phyloP scores from a whole-genome alignment of 352 stramenopile genomes.

The Phytophthora tubulina region DNA sequence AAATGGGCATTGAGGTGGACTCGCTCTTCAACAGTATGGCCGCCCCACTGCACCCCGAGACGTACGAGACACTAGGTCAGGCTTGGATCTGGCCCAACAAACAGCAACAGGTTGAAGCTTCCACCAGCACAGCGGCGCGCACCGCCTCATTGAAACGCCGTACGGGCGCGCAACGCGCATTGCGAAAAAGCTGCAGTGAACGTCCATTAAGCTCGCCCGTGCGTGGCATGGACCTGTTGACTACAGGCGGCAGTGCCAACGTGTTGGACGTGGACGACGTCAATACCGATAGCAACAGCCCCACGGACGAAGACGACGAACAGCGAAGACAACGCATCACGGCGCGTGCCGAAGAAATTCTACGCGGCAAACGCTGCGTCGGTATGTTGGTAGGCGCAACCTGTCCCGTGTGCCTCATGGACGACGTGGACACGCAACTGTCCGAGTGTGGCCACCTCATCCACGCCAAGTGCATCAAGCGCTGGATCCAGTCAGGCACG shows the following conservation, averaged over 20 bases:
- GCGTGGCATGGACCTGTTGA: conserved; percentile 21
- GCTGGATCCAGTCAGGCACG: conserved; percentile 72
- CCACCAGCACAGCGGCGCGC: conserved; percentile 22
- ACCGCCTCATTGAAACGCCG: conserved; percentile 46
- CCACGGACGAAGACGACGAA: conserved; percentile 34
- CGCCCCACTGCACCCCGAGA: conserved; percentile 36
- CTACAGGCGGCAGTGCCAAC: conserved; percentile 41
- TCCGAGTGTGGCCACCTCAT: conserved; percentile 72
- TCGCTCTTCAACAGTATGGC: conserved; percentile 26
- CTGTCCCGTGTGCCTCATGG: conserved; percentile 75
- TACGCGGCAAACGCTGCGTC: conserved; percentile 66
- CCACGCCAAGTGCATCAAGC: conserved; percentile 85
- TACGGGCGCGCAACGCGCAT: conserved; percentile 31
- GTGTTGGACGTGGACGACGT: conserved; percentile 45
- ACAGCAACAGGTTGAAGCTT: conserved; percentile 42
- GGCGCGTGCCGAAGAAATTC: conserved; percentile 70
- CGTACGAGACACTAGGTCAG: conserved; percentile 52
- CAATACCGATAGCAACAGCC: conserved; percentile 22
- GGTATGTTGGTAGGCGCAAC: conserved; percentile 72
- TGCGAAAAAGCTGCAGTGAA: conserved; percentile 56
- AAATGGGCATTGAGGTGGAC: conserved; percentile 34
- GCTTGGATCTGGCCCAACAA: conserved; percentile 47
- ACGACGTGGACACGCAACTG: conserved; percentile 80
- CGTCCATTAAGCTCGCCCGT: conserved; percentile 36
- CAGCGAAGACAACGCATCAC: conserved; percentile 56